Evolutionary conservation across 768 basidiomycete genomes (phyloP).

Genomic region (Lactarius trivialis): DNA sequence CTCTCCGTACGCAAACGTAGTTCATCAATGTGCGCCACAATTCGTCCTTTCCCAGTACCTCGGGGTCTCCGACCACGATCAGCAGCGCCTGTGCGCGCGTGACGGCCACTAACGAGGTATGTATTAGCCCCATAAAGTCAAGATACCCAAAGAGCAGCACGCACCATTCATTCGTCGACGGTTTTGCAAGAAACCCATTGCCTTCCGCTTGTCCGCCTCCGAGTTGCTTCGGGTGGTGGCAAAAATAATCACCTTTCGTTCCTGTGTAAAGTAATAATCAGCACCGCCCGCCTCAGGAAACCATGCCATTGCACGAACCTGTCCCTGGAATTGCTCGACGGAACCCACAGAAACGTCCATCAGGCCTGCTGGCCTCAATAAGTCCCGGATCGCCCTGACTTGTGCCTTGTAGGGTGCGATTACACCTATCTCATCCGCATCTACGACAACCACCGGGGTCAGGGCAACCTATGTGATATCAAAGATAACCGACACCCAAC

Average conservation of each 20-base stretch:
- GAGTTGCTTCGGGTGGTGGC: constrained; percentile 34
- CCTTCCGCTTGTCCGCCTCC: constrained; percentile 25
- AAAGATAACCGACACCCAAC: constrained; percentile 25
- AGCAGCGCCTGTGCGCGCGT: constrained; percentile 61
- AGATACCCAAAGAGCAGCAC: not conserved
- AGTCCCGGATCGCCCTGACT: constrained; percentile 29
- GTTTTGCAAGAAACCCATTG: constrained; percentile 34
- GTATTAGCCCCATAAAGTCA: not conserved
- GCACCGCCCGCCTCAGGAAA: not conserved
- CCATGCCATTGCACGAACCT: constrained; percentile 25
- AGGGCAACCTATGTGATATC: not conserved
- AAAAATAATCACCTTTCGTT: constrained; percentile 34
- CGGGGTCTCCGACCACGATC: constrained; percentile 56
- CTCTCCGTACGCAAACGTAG: constrained; percentile 42
- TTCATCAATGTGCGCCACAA: constrained; percentile 58
- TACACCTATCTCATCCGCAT: constrained; percentile 32
- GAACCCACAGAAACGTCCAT: constrained; percentile 31
- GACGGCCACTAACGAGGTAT: constrained; percentile 43
- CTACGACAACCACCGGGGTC: constrained; percentile 22
- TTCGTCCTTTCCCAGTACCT: constrained; percentile 49
- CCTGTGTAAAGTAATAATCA: constrained; percentile 23
- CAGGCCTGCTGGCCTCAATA: constrained; percentile 22
- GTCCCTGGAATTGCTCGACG: constrained; percentile 39
- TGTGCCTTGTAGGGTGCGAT: constrained; percentile 39
- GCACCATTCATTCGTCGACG: constrained; percentile 36